Conservation (phyloP, 2,329 filamentous ascomycete species). For the Microsporum canis region DNA sequence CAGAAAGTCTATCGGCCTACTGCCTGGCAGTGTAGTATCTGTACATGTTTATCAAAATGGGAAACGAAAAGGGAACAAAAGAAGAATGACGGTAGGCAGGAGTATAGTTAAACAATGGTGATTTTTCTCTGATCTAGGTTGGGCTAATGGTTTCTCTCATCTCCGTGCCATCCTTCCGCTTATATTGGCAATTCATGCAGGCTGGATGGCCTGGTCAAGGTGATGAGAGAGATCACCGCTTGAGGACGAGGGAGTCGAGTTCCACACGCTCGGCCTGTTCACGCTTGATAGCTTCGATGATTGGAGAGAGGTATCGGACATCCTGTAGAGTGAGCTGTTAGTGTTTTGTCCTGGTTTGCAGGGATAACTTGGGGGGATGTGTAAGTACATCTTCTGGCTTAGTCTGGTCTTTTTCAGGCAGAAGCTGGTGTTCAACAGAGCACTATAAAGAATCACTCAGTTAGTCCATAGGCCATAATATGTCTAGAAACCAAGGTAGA, state of each 20-base stretch:
- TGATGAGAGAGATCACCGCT: conserved; percentile 16
- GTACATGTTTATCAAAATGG: conserved; percentile 8
- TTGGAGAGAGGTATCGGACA: conserved; percentile 51
- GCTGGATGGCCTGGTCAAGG: neutral
- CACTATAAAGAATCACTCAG: conserved; percentile 36
- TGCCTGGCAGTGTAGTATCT: conserved; percentile 1
- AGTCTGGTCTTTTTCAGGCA: conserved; percentile 55
- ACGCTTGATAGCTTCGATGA: conserved; percentile 58
- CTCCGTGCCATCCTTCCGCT: neutral
- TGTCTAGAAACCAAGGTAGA: neutral
- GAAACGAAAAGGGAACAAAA: neutral
- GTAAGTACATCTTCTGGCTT: conserved; percentile 58
- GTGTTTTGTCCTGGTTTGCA: neutral
- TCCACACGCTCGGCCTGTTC: conserved; percentile 57
- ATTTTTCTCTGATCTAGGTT: neutral
- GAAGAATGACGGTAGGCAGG: neutral
- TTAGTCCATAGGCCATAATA: neutral
- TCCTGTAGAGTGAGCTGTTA: conserved; percentile 42
- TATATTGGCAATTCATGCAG: neutral
- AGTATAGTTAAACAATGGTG: conserved; percentile 4
- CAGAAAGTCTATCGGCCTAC: neutral
- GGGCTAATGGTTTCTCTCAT: neutral
- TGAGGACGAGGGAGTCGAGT: conserved; percentile 54
- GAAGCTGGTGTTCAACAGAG: conserved; percentile 54
- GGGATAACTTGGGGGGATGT: conserved; percentile 17